Evolutionary conservation across 129 eudicot species (phyloP), one percentile per base, ranked within the genome.

Genomic region (Lonicera japonica): DNA sequence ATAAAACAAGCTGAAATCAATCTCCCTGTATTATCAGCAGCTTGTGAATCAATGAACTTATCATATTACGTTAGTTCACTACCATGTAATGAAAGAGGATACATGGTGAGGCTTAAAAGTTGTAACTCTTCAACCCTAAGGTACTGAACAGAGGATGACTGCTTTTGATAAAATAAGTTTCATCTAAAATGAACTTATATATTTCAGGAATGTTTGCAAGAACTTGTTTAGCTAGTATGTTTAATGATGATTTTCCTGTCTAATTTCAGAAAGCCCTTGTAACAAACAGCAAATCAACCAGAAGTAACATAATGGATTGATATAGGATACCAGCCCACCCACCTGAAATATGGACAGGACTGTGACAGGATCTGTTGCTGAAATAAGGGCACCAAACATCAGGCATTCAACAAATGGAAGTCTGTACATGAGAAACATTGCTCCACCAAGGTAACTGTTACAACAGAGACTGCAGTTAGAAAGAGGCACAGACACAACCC

Each of bases 351-450:
- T 94, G 57, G 99, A 84, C 53, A 94, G 78, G 64, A 94, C 99
- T 18, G 99, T 94, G 68, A 94, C 96, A 58, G 99, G 99, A 66
- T 94, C 99, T 38, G 99, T 94, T 66, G 96, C 96, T 61, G 99
- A 94, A 70, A 94, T 94, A 36, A 94, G 89, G 56, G 99, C 99
- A 61, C 99, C 99, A 73, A 94, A 94, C 96, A 94, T 94, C 82
- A 94, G 75, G 73, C 99, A 94, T 63, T 94, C 99, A 48, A 94
- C 78, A 60, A 94, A 81, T 8, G 99, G 99, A 68, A 94, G 96
- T 73, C 70, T 66, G 76, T 85, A 94, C 85, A 94, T 88, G 73
- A 94, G 95, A 68, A 46, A 88, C 61, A 72, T 67, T 41, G 79
- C 66, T 54, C 96, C 99, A 39, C 92, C 99, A 74, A 94, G 94